A percentile compares a stretch with the other conserved stretches of the same genome.
Conservation (phyloP, 2,329 filamentous ascomycete genomes). For the Ophiostoma tasmaniense region DNA sequence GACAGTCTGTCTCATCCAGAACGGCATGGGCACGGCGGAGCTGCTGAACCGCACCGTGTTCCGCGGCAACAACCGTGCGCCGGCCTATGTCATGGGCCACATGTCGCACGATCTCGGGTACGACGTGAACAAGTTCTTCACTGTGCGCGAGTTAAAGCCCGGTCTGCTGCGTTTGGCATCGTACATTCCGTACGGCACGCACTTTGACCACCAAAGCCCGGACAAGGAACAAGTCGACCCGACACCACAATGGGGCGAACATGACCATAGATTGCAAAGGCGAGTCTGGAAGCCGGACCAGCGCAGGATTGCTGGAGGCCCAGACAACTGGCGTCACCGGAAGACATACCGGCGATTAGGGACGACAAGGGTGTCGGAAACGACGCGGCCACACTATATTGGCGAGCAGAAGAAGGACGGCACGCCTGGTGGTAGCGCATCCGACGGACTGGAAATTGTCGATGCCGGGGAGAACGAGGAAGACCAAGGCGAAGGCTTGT, state of each 20-base stretch:
- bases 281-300: conserved; percentile 5
- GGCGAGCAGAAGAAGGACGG: neutral
- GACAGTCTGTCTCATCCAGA: conserved; percentile 30
- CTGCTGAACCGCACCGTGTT: conserved; percentile 65
- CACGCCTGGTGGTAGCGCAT: neutral
- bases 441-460: neutral
- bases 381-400: neutral
- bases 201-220: neutral
- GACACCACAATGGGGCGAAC: neutral
- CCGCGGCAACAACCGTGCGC: conserved; percentile 52
- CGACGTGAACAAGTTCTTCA: conserved; percentile 13
- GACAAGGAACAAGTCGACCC: neutral
- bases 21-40: conserved; percentile 70
- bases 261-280: neutral
- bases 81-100: conserved; percentile 67
- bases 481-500: neutral
- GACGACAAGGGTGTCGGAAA: neutral
- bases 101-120: conserved; percentile 41
- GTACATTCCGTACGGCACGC: conserved; percentile 12
- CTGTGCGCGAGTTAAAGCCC: conserved; percentile 25
- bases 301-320: neutral
- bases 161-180: conserved; percentile 31
- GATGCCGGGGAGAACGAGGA: neutral
- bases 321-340: neutral
- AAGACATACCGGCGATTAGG: neutral